phyloP scores from a whole-genome alignment of 768 basidiomycete species.

The Imleria badia region DNA sequence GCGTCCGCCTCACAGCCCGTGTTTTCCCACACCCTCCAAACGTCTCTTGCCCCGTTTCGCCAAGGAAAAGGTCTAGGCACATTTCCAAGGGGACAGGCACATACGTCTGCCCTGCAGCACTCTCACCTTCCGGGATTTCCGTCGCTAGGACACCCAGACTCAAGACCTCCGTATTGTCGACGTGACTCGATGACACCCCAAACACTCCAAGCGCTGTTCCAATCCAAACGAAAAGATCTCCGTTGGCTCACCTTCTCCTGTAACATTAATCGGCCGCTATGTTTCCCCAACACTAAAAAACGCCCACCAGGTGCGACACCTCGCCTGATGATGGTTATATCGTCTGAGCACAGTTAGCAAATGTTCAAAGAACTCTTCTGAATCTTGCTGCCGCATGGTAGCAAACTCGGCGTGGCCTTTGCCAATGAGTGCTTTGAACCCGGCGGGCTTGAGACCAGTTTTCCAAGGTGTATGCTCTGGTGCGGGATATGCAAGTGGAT shows the following conservation, averaged over 20 bases:
- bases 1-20: slow-evolving; percentile 64
- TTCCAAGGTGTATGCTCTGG: slow-evolving; percentile 45
- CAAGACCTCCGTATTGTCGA: slow-evolving; percentile 74
- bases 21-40: slow-evolving; percentile 68
- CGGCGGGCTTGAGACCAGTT: slow-evolving; percentile 75
- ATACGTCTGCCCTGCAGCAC: slow-evolving; percentile 52
- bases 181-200: slow-evolving; percentile 69
- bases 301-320: slow-evolving; percentile 36
- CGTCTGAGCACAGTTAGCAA: slow-evolving; percentile 72
- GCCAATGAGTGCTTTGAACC: slow-evolving; percentile 88
- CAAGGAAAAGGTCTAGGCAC: slow-evolving; percentile 57
- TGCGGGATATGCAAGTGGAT: slow-evolving; percentile 33
- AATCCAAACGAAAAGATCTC: slow-evolving; percentile 75
- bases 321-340: slow-evolving; percentile 53
- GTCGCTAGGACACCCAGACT: slow-evolving; percentile 76
- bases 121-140: slow-evolving; percentile 26
- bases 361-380: slow-evolving; percentile 91
- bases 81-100: slow-evolving; percentile 56
- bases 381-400: slow-evolving; percentile 97
- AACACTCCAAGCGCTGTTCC: slow-evolving; percentile 87
- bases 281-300: not conserved
- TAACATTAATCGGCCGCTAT: not conserved
- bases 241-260: slow-evolving; percentile 57
- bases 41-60: slow-evolving; percentile 51
- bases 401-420: slow-evolving; percentile 92